Conservation (phyloP, 2,329 filamentous ascomycete genomes). For the Hymenoscyphus infarciens region DNA sequence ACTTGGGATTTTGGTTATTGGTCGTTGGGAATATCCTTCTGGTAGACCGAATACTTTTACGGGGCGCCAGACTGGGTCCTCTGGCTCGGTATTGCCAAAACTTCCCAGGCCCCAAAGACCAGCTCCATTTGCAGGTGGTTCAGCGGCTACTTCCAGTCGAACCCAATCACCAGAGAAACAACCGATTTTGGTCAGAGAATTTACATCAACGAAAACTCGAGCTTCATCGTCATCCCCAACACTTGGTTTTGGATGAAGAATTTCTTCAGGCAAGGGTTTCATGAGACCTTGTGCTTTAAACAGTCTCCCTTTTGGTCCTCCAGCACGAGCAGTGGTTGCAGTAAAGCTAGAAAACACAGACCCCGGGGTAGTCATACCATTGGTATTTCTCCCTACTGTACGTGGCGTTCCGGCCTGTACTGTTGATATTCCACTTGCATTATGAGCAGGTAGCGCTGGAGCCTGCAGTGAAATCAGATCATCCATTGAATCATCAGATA, state of each 20-base stretch:
- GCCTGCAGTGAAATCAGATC: slow-evolving; percentile 88
- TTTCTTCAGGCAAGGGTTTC: slow-evolving; percentile 65
- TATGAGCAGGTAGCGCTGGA: slow-evolving; percentile 72
- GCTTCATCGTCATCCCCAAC: slow-evolving; percentile 81
- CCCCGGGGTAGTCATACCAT: slow-evolving; percentile 76
- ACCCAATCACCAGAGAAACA: slow-evolving; percentile 99
- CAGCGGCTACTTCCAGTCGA: slow-evolving; percentile 71
- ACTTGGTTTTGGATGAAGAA: slow-evolving; percentile 79
- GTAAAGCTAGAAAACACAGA: slow-evolving; percentile 90
- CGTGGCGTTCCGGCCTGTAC: slow-evolving; percentile 79
- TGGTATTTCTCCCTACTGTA: slow-evolving; percentile 60
- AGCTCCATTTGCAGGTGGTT: slow-evolving; percentile 65
- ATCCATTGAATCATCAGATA: slow-evolving; percentile 84
- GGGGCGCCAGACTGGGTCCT: slow-evolving; percentile 69
- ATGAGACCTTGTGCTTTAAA: slow-evolving; percentile 82
- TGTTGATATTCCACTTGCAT: slow-evolving; percentile 74
- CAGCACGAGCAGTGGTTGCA: slow-evolving; percentile 72
- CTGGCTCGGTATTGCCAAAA: slow-evolving; percentile 60
- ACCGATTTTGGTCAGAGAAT: slow-evolving; percentile 79
- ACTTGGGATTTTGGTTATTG: slow-evolving; percentile 58
- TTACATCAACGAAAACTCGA: slow-evolving; percentile 86
- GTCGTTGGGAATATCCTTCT: slow-evolving; percentile 63
- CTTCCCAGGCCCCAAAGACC: slow-evolving; percentile 65
- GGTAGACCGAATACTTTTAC: slow-evolving; percentile 87
- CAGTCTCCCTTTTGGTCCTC: slow-evolving; percentile 68